phyloP scores from a whole-genome alignment of 306 rosid genomes.

The Prunus salicina region DNA sequence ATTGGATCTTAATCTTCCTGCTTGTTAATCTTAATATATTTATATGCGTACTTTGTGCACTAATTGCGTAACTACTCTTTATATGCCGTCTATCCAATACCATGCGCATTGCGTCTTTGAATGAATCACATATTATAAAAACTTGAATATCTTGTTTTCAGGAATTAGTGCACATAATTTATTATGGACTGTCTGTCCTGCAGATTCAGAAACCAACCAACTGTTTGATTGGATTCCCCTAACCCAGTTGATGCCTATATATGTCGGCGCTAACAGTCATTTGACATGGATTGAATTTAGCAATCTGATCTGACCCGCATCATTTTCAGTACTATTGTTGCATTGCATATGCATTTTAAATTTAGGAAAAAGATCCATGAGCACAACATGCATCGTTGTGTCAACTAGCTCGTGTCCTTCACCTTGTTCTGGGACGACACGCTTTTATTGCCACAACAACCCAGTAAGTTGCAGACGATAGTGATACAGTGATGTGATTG shows the following conservation, averaged over 20 bases:
- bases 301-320: too few species aligned
- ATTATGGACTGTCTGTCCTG: background rate
- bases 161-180: background rate
- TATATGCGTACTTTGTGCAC: background rate
- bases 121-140: background rate
- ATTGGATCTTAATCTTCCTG: background rate
- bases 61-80: background rate
- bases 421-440: too few species aligned
- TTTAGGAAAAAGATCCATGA: too few species aligned
- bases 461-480: too few species aligned
- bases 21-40: background rate
- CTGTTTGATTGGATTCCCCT: background rate
- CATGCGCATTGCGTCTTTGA: conserved; percentile 7
- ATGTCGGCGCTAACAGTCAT: too few species aligned
- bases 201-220: background rate
- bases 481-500: too few species aligned
- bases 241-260: background rate
- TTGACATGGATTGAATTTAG: too few species aligned
- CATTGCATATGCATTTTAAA: too few species aligned
- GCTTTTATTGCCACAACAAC: too few species aligned
- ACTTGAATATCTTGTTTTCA: background rate
- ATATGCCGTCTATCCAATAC: conserved; percentile 6
- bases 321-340: too few species aligned
- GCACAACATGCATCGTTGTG: too few species aligned
- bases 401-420: too few species aligned